Percentiles rank a stretch among this genome's conserved stretches.
These are phyloP conservation scores for Penicillium cosmopolitanum DNA, from an alignment of 495 filamentous ascomycete genomes.

Conservation along the genomic window DNA sequence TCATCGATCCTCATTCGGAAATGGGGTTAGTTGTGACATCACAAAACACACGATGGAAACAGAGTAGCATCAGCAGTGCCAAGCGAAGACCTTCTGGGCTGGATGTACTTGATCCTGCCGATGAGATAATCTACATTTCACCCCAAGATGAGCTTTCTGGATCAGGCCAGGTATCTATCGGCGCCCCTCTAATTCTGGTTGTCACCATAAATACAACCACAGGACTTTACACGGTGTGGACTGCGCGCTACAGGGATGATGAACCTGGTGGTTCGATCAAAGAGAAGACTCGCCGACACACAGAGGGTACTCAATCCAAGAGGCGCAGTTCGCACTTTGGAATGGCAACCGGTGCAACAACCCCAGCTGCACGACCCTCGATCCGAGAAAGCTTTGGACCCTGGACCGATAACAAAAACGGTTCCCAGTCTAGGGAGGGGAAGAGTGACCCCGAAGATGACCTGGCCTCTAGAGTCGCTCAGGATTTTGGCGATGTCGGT, in stretches of 20 bases:
- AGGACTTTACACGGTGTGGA: constrained; percentile 79
- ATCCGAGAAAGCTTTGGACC: constrained; percentile 62
- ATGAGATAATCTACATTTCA: constrained; percentile 83
- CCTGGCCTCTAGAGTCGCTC: constrained; percentile 73
- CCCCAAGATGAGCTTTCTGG: constrained; percentile 53
- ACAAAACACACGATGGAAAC: constrained; percentile 38
- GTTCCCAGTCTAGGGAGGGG: constrained; percentile 36
- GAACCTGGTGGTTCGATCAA: constrained; percentile 55
- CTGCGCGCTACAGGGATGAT: constrained; percentile 66
- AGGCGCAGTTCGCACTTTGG: constrained; percentile 88
- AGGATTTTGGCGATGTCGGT: constrained; percentile 71
- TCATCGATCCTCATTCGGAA: constrained; percentile 86
- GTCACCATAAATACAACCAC: constrained; percentile 78
- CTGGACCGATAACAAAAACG: constrained; percentile 39
- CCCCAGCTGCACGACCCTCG: constrained; percentile 63
- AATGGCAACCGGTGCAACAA: constrained; percentile 75
- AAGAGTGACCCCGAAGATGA: constrained; percentile 55
- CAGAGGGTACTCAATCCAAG: constrained; percentile 61
- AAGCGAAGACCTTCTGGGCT: constrained; percentile 40
- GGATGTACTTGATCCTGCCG: constrained; percentile 63
- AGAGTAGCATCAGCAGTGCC: constrained; percentile 31
- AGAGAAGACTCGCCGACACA: constrained; percentile 48
- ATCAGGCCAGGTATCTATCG: constrained; percentile 13
- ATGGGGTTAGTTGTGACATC: constrained; percentile 78
- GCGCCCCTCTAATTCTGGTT: constrained; percentile 67